Conservation (phyloP, 768 basidiomycete genomes). For the Daedaleopsis nitida region DNA sequence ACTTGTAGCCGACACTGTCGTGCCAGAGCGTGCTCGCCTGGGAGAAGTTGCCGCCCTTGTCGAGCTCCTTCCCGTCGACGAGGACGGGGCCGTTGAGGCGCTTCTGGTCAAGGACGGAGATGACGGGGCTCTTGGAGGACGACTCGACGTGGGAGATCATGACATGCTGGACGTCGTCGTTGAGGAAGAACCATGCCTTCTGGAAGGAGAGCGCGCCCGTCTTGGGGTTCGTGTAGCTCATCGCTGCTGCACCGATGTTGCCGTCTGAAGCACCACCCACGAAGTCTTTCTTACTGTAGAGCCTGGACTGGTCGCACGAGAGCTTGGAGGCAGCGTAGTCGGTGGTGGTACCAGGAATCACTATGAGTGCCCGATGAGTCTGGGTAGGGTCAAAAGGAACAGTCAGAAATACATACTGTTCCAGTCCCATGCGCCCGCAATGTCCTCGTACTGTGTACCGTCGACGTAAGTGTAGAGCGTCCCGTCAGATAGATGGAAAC, state of each 20-base stretch:
- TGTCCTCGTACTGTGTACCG: constrained; percentile 75
- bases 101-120: constrained; percentile 70
- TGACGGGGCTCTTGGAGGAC: constrained; percentile 46
- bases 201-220: constrained; percentile 59
- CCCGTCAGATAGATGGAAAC: constrained; percentile 73
- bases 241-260: constrained; percentile 54
- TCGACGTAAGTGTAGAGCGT: constrained; percentile 61
- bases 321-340: constrained; percentile 62
- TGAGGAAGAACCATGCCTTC: constrained; percentile 76
- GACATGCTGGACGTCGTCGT: constrained; percentile 62
- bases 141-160: constrained; percentile 52
- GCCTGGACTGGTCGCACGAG: constrained; percentile 44
- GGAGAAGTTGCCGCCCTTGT: constrained; percentile 27
- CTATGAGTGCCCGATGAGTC: constrained; percentile 16
- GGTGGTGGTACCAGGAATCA: constrained; percentile 71
- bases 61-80: constrained; percentile 38
- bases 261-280: constrained; percentile 71
- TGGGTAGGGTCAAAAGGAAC: no score
- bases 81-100: constrained; percentile 45
- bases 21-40: constrained; percentile 57
- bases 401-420: constrained; percentile 35
- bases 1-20: constrained; percentile 61
- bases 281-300: constrained; percentile 53
- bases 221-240: constrained; percentile 68
- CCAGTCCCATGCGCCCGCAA: constrained; percentile 76